Conservation (phyloP, 495 filamentous ascomycete genomes). For the Penicillium waksmanii region DNA sequence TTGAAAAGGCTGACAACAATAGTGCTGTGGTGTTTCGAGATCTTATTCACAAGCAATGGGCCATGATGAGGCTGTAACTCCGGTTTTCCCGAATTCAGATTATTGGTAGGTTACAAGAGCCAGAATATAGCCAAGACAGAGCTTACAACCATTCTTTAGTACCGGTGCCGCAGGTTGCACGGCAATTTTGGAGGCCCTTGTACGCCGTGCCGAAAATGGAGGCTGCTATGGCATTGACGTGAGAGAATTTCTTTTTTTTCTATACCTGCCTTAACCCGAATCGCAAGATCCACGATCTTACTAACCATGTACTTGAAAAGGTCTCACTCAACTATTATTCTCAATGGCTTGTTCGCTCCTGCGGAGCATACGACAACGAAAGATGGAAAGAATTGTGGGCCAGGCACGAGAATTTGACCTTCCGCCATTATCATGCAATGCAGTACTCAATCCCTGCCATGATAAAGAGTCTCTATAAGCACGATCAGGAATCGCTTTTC, state of each 20-base stretch:
- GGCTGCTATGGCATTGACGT: constrained; percentile 35
- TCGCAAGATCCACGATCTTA: neutral
- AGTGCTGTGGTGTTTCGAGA: constrained; percentile 20
- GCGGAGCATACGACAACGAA: constrained; percentile 16
- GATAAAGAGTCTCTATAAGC: constrained; percentile 10
- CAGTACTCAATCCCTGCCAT: constrained; percentile 13
- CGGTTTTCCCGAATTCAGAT: constrained; percentile 27
- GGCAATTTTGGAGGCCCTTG: constrained; percentile 37
- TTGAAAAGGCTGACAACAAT: neutral
- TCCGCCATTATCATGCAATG: constrained; percentile 20
- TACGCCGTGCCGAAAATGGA: constrained; percentile 36
- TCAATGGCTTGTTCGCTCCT: constrained; percentile 30
- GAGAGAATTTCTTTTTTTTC: neutral
- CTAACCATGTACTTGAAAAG: neutral
- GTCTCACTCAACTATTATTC: constrained; percentile 33
- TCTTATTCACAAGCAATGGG: constrained; percentile 35
- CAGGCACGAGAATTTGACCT: constrained; percentile 8
- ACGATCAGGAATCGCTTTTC: neutral
- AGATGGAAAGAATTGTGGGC: constrained; percentile 18
- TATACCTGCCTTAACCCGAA: neutral
- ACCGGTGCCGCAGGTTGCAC: constrained; percentile 33
- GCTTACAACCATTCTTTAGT: neutral
- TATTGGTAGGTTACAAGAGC: constrained; percentile 16
- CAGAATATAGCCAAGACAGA: neutral
- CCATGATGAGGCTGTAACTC: constrained; percentile 24